phyloP scores from a whole-genome alignment of 345 rosid genomes.

The Eucalyptus tenuipes region DNA sequence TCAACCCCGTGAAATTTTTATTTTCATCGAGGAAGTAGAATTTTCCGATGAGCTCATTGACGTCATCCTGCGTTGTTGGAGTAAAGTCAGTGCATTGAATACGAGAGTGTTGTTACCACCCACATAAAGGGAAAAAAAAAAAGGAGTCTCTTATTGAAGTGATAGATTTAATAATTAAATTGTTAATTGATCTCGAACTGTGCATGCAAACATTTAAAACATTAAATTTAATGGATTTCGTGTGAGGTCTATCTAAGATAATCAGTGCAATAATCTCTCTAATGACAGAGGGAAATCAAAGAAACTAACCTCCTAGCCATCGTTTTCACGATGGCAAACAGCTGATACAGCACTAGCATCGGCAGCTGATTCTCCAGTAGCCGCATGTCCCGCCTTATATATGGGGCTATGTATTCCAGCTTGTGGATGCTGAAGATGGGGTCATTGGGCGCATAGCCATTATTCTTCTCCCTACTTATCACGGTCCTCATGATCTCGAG shows the following conservation, averaged over 20 bases:
- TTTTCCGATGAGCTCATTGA: neutral
- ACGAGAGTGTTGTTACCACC: neutral
- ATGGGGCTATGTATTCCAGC: constrained; percentile 12
- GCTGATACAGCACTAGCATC: neutral
- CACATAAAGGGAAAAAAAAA: neutral
- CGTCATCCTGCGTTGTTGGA: neutral
- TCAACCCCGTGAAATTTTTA: neutral
- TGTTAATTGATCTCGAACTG: neutral
- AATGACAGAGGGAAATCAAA: neutral
- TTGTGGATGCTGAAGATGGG: constrained; percentile 35
- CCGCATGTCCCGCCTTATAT: neutral
- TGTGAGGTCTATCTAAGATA: neutral
- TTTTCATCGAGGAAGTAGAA: neutral
- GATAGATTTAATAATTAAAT: neutral
- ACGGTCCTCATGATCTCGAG: constrained; percentile 17
- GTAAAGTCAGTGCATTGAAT: neutral
- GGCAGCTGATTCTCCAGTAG: neutral
- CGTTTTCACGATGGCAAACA: constrained; percentile 4
- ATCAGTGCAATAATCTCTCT: neutral
- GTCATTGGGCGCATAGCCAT: constrained; percentile 20
- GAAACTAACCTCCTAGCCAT: neutral
- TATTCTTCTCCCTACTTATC: neutral
- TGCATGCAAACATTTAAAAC: neutral
- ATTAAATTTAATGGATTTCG: neutral
- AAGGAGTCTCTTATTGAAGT: neutral